A percentile compares a stretch with the other conserved stretches of the same genome.
phyloP scores from a whole-genome alignment of 108 stramenopile species.

The Epithemia pelagica region DNA sequence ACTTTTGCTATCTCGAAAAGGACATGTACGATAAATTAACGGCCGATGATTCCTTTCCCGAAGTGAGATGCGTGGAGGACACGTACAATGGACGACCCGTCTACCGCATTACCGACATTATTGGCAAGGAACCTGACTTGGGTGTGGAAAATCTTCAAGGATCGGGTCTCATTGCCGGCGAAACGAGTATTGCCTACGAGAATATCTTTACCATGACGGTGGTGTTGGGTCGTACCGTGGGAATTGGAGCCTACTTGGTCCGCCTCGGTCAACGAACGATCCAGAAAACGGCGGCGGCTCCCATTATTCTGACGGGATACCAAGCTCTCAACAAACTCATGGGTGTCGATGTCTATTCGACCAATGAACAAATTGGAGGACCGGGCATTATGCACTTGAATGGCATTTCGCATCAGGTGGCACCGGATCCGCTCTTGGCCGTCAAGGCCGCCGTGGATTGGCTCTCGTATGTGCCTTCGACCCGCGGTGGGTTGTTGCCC shows the following conservation, averaged over 20 bases:
- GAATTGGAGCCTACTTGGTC: slow-evolving; percentile 99
- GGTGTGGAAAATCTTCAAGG: slow-evolving; percentile 99
- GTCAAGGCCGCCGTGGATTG: slow-evolving; percentile 85
- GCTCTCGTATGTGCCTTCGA: slow-evolving; percentile 92
- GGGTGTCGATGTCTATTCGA: slow-evolving; percentile 98
- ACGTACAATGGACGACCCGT: slow-evolving; percentile 50
- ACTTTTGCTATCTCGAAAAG: slow-evolving; percentile 90
- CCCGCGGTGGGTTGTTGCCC: slow-evolving; percentile 71
- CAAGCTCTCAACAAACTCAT: slow-evolving; percentile 99
- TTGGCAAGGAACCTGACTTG: slow-evolving; percentile 94
- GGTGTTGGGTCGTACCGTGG: slow-evolving; percentile 94
- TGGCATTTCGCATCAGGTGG: slow-evolving; percentile 92
- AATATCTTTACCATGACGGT: slow-evolving; percentile 97
- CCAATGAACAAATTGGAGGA: slow-evolving; percentile 98
- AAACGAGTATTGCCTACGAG: slow-evolving; percentile 93
- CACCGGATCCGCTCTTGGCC: slow-evolving; percentile 87
- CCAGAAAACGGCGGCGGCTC: slow-evolving; percentile 89
- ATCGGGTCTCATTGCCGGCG: slow-evolving; percentile 97
- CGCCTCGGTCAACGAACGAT: slow-evolving; percentile 97
- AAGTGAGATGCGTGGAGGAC: slow-evolving; percentile 39
- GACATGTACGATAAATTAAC: slow-evolving; percentile 77
- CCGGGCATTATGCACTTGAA: slow-evolving; percentile 97
- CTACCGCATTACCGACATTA: slow-evolving; percentile 82
- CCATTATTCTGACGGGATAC: slow-evolving; percentile 98
- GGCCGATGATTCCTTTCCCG: slow-evolving; percentile 18